Evolutionary conservation across 2,329 filamentous ascomycete species (phyloP).

Genomic region (Alternaria sp.): DNA sequence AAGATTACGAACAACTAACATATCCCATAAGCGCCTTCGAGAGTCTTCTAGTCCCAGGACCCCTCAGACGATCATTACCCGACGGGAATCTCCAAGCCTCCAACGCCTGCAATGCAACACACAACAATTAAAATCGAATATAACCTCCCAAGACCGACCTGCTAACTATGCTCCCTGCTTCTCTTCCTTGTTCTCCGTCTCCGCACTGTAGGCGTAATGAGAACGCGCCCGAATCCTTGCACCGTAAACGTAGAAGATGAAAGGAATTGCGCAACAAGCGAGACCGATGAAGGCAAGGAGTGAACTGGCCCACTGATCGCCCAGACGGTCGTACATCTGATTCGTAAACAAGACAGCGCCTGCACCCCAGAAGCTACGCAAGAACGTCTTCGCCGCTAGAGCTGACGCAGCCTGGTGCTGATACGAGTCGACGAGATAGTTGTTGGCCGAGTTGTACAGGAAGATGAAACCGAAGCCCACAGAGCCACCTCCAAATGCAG

Average conservation of each 20-base stretch:
- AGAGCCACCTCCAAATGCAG: constrained; percentile 69
- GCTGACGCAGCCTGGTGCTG: constrained; percentile 81
- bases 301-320: constrained; percentile 77
- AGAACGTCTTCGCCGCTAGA: constrained; percentile 81
- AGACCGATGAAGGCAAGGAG: constrained; percentile 77
- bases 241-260: constrained; percentile 80
- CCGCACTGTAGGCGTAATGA: constrained; percentile 74
- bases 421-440: constrained; percentile 68
- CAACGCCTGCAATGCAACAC: constrained; percentile 21
- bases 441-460: constrained; percentile 73
- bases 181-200: constrained; percentile 56
- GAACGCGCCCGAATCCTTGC: constrained; percentile 72
- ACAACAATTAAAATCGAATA: constrained; percentile 6
- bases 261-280: constrained; percentile 83
- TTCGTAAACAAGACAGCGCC: constrained; percentile 78
- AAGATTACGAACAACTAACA: background rate
- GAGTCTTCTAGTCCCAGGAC: background rate
- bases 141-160: background rate
- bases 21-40: background rate
- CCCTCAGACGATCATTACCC: background rate
- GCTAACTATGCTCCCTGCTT: constrained; percentile 28
- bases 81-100: background rate
- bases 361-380: constrained; percentile 83
- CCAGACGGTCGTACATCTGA: constrained; percentile 74
- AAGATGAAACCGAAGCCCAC: constrained; percentile 86